Evolutionary conservation across 176 grass and related monocot genomes (phyloP).

Genomic region (Bolboschoenus planiculmis): DNA sequence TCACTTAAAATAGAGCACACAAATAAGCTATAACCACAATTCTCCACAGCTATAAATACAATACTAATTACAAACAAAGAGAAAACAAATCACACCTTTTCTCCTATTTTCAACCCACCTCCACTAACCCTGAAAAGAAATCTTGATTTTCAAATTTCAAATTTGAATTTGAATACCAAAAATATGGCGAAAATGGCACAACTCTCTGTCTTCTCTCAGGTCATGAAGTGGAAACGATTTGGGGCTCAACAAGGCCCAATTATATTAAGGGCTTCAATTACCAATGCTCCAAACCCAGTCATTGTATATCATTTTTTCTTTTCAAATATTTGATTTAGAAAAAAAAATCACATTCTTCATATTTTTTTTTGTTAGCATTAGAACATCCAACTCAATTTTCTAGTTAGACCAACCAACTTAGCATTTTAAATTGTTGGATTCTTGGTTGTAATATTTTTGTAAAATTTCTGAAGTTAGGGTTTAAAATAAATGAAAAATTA

Average conservation of each 20-base stretch:
- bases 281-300: background rate
- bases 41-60: conserved; percentile 1
- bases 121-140: background rate
- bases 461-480: background rate
- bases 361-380: background rate
- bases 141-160: background rate
- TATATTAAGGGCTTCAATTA: background rate
- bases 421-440: background rate
- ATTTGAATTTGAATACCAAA: background rate
- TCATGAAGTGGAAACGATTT: background rate
- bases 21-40: background rate
- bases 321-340: background rate
- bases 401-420: background rate
- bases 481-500: background rate
- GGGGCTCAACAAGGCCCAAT: background rate
- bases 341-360: background rate
- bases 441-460: background rate
- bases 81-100: background rate
- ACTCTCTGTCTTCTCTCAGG: background rate
- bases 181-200: background rate
- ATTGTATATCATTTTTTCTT: background rate
- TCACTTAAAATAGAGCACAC: background rate
- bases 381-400: background rate
- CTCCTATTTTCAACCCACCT: background rate
- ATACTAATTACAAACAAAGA: background rate